Percentiles rank a stretch among this genome's conserved stretches.
phyloP scores from a whole-genome alignment of 2,329 filamentous ascomycete species.

The Fusarium pininemorale region DNA sequence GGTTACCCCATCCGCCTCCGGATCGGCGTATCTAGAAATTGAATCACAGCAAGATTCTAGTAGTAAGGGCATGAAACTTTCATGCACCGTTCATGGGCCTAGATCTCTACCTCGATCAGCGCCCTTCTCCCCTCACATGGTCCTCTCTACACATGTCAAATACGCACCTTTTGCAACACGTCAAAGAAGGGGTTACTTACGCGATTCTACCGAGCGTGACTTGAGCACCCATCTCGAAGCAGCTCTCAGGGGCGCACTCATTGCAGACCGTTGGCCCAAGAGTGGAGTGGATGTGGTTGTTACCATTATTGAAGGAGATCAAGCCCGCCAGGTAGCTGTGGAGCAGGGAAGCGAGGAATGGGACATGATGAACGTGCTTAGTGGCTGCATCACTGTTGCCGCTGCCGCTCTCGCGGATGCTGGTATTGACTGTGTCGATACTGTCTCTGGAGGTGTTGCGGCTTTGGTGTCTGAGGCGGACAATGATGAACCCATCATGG shows the following conservation, averaged over 20 bases:
- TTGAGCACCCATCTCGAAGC: constrained; percentile 91
- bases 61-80: constrained; percentile 83
- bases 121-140: constrained; percentile 90
- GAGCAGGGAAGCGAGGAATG: constrained; percentile 71
- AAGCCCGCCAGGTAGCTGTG: constrained; percentile 68
- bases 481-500: constrained; percentile 55
- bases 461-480: constrained; percentile 68
- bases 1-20: constrained; percentile 90
- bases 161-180: constrained; percentile 94
- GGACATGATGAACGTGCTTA: constrained; percentile 91
- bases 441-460: constrained; percentile 88
- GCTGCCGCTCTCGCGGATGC: constrained; percentile 94
- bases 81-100: constrained; percentile 92
- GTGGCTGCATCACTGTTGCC: constrained; percentile 92
- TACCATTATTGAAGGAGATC: constrained; percentile 92
- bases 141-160: constrained; percentile 93
- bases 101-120: constrained; percentile 89
- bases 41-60: constrained; percentile 58
- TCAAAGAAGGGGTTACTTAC: constrained; percentile 82
- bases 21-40: constrained; percentile 86
- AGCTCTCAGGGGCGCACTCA: constrained; percentile 86
- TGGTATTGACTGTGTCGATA: constrained; percentile 93
- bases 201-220: constrained; percentile 87
- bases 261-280: constrained; percentile 98
- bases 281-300: constrained; percentile 95